Evolutionary conservation across 345 rosid species (phyloP).

Genomic region (Euphorbia pulcherrima): DNA sequence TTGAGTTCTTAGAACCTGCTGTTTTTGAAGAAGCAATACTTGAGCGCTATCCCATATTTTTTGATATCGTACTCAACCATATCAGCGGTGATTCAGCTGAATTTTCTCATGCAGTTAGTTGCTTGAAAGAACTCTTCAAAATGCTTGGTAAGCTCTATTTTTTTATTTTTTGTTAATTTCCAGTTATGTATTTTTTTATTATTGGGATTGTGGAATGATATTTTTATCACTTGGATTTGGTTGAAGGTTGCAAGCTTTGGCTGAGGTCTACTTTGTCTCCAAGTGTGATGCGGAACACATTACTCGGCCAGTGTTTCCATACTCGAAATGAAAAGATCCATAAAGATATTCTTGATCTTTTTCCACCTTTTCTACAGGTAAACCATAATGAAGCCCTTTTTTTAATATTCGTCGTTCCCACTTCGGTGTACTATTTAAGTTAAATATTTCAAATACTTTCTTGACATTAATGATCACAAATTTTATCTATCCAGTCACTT

Average conservation of each 20-base stretch:
- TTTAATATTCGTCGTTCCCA: background rate
- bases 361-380: constrained; percentile 86
- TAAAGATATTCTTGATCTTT: constrained; percentile 93
- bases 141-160: constrained; percentile 65
- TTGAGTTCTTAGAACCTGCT: constrained; percentile 89
- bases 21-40: constrained; percentile 93
- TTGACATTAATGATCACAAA: constrained; percentile 19
- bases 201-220: constrained; percentile 7
- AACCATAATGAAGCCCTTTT: constrained; percentile 14
- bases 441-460: constrained; percentile 7
- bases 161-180: background rate
- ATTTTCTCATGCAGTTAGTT: constrained; percentile 80
- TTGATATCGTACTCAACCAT: constrained; percentile 89
- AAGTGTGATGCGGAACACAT: constrained; percentile 90
- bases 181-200: background rate
- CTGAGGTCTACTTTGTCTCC: constrained; percentile 90
- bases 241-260: constrained; percentile 97
- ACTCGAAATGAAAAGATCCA: constrained; percentile 85
- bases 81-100: constrained; percentile 80
- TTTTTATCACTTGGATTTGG: constrained; percentile 16
- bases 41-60: constrained; percentile 87
- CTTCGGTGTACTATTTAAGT: constrained; percentile 1
- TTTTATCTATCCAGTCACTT: constrained; percentile 57
- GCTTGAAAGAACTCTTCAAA: constrained; percentile 84
- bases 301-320: constrained; percentile 97